phyloP scores from a whole-genome alignment of 2,329 filamentous ascomycete genomes.

The Alternaria viburni region DNA sequence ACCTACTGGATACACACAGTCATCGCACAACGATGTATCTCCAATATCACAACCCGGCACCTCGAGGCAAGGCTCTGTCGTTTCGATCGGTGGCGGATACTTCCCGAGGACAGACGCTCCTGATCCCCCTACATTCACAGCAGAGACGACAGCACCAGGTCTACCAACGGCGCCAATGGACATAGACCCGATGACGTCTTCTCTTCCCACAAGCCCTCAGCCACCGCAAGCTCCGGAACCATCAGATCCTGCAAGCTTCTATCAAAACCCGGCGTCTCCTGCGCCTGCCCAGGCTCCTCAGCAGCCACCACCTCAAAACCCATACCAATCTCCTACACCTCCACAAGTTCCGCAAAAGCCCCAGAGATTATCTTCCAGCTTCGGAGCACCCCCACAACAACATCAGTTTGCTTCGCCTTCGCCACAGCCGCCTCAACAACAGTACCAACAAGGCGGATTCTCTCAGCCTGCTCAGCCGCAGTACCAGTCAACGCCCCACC shows the following conservation, averaged over 20 bases:
- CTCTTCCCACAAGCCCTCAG: constrained; percentile 26
- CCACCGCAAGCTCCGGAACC: constrained; percentile 30
- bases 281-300: constrained; percentile 34
- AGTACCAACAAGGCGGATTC: constrained; percentile 4
- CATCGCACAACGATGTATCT: constrained; percentile 58
- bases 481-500: constrained; percentile 17
- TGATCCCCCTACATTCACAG: constrained; percentile 54
- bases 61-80: constrained; percentile 55
- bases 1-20: constrained; percentile 38
- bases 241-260: constrained; percentile 40
- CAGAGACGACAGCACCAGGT: constrained; percentile 43
- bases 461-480: constrained; percentile 17
- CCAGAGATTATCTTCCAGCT: constrained; percentile 13
- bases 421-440: constrained; percentile 9
- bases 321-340: constrained; percentile 22
- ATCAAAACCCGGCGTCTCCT: constrained; percentile 46
- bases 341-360: constrained; percentile 14
- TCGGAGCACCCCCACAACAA: constrained; percentile 14
- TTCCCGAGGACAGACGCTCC: constrained; percentile 59
- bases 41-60: constrained; percentile 56
- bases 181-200: constrained; percentile 33
- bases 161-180: constrained; percentile 46
- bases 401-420: constrained; percentile 1
- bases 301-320: constrained; percentile 29
- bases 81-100: constrained; percentile 60